Evolutionary conservation across 2,329 filamentous ascomycete species (phyloP), one percentile per base, ranked within the genome.

Genomic region (Scolecobasidium constrictum): DNA sequence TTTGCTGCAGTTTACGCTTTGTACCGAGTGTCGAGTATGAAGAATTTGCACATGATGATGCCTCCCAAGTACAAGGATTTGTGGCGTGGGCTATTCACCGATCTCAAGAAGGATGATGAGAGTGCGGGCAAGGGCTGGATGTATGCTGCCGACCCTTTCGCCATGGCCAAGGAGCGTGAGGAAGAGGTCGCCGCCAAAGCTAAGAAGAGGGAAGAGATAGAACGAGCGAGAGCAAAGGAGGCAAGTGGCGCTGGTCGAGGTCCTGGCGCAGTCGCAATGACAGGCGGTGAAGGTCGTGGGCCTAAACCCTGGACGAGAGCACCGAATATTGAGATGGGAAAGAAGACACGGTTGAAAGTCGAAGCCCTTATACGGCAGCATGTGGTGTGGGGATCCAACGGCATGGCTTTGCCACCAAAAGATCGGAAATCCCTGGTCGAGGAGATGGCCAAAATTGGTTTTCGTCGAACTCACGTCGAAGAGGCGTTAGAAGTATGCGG

Each of bases 101-200:
- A 78, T 3, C 66, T 96, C 49, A 96, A 95, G 63, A 77, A 77
- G 49, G 75, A 79, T 51, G 90, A 95, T 53, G 68, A 86, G 38
- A 83, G 80, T 55, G 80, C 85, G 34, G 87, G 74, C 5, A 77
- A 77, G 49, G 82, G 68, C 1, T 95, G 88, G 83, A 81, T 94
- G 75, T 98, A 96, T 60, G 88, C 94, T 52, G 86, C 87, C 9
- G 92, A 98, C 55, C 92, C 92, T 1, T 98, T 98, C 65, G 75
- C 81, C 46, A 81, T 86, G 1, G 72, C 83, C 49, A 75, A 81
- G 50, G 85, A 93, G 60, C 73, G 84, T 41, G 83, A 94, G 52
- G 83, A 87, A 53, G 81, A 83, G 6, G 84, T 83, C 49, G 78
- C 75, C 2, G 70, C 77, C 3, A 76, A 81, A 36, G 83, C 87